Conservation (phyloP, 306 rosid species). For the Albizia julibrissin region DNA sequence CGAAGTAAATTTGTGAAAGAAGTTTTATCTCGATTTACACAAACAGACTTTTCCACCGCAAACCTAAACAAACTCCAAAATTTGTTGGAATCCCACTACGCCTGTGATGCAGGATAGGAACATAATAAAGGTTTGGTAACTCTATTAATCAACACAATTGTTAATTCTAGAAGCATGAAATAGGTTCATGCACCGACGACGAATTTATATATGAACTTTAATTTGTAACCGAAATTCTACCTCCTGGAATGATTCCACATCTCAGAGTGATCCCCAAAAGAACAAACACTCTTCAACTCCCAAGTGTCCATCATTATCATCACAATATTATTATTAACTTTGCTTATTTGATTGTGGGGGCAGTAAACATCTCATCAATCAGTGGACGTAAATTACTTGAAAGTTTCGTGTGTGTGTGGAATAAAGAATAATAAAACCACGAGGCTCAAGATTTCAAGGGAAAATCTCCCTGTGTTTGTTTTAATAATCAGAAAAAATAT, state of each 20-base stretch:
- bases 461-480: too few relatives aligned
- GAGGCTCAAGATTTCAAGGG: neutral
- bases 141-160: too few relatives aligned
- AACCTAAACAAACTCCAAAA: too few relatives aligned
- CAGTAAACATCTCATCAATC: neutral
- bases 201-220: neutral
- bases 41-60: too few relatives aligned
- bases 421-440: slow-evolving; percentile 3
- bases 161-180: neutral
- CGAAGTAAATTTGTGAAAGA: too few relatives aligned
- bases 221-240: neutral
- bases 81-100: too few relatives aligned
- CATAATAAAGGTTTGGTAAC: neutral
- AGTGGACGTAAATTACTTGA: slow-evolving; percentile 5
- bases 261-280: neutral
- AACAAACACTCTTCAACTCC: neutral
- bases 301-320: neutral
- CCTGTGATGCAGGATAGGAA: neutral
- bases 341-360: neutral
- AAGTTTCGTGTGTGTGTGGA: neutral
- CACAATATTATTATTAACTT: neutral
- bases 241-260: neutral
- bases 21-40: too few relatives aligned
- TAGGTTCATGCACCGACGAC: neutral
- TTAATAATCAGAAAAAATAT: too few relatives aligned